Evolutionary conservation across 331 rosid species (phyloP).

Genomic region (Dryas integrifolia): DNA sequence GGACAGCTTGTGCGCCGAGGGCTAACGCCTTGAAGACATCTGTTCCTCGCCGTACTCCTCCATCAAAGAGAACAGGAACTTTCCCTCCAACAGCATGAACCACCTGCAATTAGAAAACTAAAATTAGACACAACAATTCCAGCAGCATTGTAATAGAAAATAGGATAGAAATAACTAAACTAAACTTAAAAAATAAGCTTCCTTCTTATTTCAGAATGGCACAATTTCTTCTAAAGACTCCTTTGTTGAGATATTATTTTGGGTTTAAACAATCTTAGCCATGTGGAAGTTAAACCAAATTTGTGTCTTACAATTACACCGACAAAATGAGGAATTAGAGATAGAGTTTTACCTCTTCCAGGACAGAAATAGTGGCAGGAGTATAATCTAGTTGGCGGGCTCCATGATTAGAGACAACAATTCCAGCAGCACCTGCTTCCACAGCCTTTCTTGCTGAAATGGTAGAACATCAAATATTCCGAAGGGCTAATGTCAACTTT

Average conservation of each 20-base stretch:
- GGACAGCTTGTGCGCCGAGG: slow-evolving; percentile 65
- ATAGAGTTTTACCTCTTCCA: slow-evolving; percentile 50
- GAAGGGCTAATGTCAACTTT: neutral
- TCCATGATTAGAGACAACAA: slow-evolving; percentile 66
- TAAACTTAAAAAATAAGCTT: neutral
- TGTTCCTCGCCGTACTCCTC: slow-evolving; percentile 64
- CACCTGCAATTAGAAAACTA: slow-evolving; percentile 33
- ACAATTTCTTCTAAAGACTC: neutral
- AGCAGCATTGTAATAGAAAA: neutral
- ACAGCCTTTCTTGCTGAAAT: slow-evolving; percentile 51
- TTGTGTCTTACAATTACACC: neutral
- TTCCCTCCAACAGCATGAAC: slow-evolving; percentile 51
- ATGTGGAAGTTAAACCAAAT: neutral
- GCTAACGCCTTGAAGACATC: slow-evolving; percentile 66
- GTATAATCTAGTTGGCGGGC: slow-evolving; percentile 56
- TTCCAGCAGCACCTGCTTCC: slow-evolving; percentile 55
- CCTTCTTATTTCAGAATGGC: neutral
- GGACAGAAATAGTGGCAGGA: slow-evolving; percentile 57
- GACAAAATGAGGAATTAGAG: neutral
- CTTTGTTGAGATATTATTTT: too few species aligned
- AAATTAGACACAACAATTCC: neutral
- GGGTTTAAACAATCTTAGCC: too few species aligned
- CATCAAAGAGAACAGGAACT: slow-evolving; percentile 55
- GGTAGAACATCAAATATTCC: neutral
- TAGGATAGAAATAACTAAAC: neutral